A percentile compares a stretch with the other conserved stretches of the same genome.
Evolutionary conservation across 352 stramenopile species (phyloP).

Genomic region (Globisporangium camurandrum): DNA sequence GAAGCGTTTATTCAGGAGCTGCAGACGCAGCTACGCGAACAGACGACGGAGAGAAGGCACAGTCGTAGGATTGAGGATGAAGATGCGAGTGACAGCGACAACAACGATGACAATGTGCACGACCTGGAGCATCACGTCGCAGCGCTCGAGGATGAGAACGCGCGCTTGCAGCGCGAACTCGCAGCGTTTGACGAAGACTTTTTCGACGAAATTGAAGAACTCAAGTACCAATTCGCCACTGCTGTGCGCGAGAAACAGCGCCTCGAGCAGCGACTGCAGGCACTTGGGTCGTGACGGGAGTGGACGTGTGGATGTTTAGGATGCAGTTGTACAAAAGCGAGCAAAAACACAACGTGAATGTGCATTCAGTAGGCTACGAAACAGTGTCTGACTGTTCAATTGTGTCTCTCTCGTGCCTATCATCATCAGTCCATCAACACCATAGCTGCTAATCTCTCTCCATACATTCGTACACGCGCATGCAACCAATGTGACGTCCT

Average conservation of each 20-base stretch:
- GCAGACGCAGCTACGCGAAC: slow-evolving; percentile 6
- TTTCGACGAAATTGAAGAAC: slow-evolving; percentile 94
- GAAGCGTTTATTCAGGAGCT: slow-evolving; percentile 26
- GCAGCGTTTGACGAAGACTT: slow-evolving; percentile 92
- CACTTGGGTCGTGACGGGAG: not conserved
- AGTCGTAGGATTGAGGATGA: too few relatives aligned
- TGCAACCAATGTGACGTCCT: too few relatives aligned
- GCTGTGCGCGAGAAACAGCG: slow-evolving; percentile 71
- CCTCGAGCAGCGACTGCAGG: slow-evolving; percentile 25
- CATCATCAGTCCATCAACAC: too few relatives aligned
- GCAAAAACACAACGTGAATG: too few relatives aligned
- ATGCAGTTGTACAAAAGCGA: too few relatives aligned
- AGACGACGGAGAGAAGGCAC: too few relatives aligned
- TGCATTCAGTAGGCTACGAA: too few relatives aligned
- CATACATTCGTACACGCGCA: too few relatives aligned
- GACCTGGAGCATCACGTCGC: slow-evolving; percentile 20
- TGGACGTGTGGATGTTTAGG: too few relatives aligned
- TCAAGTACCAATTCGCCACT: slow-evolving; percentile 93
- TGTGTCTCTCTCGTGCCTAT: too few relatives aligned
- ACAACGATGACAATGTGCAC: slow-evolving; percentile 2
- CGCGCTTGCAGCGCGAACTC: slow-evolving; percentile 68
- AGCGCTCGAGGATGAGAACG: slow-evolving; percentile 65
- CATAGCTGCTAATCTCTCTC: too few relatives aligned
- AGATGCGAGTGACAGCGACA: slow-evolving; percentile 1
- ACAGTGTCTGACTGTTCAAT: too few relatives aligned